Conservation (phyloP, 2,329 filamentous ascomycete genomes). For the Fusarium illudens region DNA sequence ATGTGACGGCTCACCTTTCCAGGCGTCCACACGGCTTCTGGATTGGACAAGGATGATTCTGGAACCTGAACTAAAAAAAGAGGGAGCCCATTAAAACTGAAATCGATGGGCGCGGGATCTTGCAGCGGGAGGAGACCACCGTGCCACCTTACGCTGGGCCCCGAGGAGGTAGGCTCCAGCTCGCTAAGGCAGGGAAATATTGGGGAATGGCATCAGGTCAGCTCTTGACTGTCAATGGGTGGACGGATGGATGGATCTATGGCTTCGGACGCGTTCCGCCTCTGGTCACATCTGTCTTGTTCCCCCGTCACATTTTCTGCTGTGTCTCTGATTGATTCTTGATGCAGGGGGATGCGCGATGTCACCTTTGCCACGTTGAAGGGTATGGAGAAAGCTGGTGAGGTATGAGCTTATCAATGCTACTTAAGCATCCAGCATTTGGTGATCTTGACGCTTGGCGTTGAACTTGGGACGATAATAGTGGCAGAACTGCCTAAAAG, state of each 20-base stretch:
- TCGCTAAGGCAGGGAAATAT: neutral
- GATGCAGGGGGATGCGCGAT: slow-evolving; percentile 10
- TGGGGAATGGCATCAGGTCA: neutral
- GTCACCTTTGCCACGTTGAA: slow-evolving; percentile 16
- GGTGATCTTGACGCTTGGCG: neutral
- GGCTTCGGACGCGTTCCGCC: slow-evolving; percentile 23
- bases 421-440: neutral
- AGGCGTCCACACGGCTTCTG: slow-evolving; percentile 2
- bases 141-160: neutral
- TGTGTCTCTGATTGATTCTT: neutral
- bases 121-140: slow-evolving; percentile 16
- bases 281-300: neutral
- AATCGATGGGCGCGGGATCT: slow-evolving; percentile 22
- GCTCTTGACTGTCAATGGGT: too few species aligned
- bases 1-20: slow-evolving; percentile 31
- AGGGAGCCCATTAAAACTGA: slow-evolving; percentile 4
- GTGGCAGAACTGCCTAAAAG: neutral
- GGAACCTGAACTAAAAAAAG: slow-evolving; percentile 4
- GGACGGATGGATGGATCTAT: too few species aligned
- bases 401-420: neutral
- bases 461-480: neutral
- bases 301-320: neutral
- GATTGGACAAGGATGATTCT: slow-evolving; percentile 14
- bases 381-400: slow-evolving; percentile 16
- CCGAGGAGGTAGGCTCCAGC: neutral